Evolutionary conservation across 2,329 filamentous ascomycete genomes (phyloP).

Genomic region (Calonectria ilicicola): DNA sequence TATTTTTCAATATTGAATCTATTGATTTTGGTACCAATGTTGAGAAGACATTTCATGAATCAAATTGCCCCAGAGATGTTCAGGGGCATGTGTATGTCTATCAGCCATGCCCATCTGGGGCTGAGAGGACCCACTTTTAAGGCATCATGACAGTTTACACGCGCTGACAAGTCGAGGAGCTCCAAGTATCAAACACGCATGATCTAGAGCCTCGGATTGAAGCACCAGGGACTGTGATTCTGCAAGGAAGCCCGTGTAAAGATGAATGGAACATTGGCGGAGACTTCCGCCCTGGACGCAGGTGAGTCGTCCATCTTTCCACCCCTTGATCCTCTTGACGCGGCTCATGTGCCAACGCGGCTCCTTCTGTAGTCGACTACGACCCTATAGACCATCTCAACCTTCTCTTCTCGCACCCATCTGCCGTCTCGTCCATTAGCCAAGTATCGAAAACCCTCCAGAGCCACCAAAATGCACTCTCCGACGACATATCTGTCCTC

Average conservation of each 20-base stretch:
- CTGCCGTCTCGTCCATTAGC: constrained; percentile 81
- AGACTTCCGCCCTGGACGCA: constrained; percentile 57
- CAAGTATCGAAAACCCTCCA: constrained; percentile 80
- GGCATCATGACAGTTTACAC: constrained; percentile 44
- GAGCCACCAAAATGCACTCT: constrained; percentile 84
- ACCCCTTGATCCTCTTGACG: constrained; percentile 17
- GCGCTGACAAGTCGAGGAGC: constrained; percentile 34
- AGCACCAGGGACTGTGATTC: constrained; percentile 2
- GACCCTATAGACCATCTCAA: constrained; percentile 95
- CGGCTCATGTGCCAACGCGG: constrained; percentile 34
- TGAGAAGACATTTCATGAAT: background rate
- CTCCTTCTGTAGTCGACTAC: constrained; percentile 73
- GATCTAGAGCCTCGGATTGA: constrained; percentile 12
- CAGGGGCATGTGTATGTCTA: constrained; percentile 15
- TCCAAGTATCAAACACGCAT: constrained; percentile 1
- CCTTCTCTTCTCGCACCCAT: constrained; percentile 90
- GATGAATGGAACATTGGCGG: constrained; percentile 56
- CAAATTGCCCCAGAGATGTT: background rate
- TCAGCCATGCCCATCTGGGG: constrained; percentile 32
- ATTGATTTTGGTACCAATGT: background rate
- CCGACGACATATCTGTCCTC: constrained; percentile 79
- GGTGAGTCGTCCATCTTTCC: constrained; percentile 47
- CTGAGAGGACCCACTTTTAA: constrained; percentile 37
- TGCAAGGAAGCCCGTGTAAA: constrained; percentile 20
- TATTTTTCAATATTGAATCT: background rate